These are phyloP conservation scores for Sporothrix luriei DNA, from an alignment of 2,329 filamentous ascomycete species.

Conservation along the genomic window DNA sequence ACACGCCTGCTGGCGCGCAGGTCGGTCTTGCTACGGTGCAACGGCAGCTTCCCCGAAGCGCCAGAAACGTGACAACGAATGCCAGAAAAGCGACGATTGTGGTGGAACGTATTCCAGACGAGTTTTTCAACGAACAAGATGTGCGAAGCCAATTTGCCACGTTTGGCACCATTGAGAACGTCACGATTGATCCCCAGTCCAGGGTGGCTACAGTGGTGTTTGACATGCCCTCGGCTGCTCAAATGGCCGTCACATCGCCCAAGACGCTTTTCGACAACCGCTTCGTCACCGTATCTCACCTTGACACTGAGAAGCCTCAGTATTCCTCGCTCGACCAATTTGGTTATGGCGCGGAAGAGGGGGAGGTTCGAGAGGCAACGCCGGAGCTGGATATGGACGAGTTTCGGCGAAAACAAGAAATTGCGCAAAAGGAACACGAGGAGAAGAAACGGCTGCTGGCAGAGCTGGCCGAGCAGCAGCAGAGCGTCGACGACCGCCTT, in stretches of 20 bases:
- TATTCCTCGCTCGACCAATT: too few species aligned
- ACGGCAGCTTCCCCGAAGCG: neutral
- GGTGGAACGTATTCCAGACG: conserved; percentile 75
- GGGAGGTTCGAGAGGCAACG: conserved; percentile 40
- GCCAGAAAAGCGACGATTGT: conserved; percentile 68
- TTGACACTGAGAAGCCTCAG: conserved; percentile 51
- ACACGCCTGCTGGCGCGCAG: conserved; percentile 43
- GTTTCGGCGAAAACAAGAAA: conserved; percentile 67
- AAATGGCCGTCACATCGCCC: conserved; percentile 72
- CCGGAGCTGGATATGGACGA: conserved; percentile 69
- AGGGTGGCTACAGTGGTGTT: conserved; percentile 71
- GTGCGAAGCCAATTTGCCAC: conserved; percentile 70
- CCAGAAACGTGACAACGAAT: conserved; percentile 60
- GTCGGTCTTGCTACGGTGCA: neutral
- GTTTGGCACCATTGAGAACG: conserved; percentile 67
- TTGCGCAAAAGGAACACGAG: conserved; percentile 69
- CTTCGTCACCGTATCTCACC: conserved; percentile 84
- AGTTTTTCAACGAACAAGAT: conserved; percentile 65
- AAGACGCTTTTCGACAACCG: conserved; percentile 83
- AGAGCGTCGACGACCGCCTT: conserved; percentile 64
- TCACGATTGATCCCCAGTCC: conserved; percentile 68
- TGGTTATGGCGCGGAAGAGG: conserved; percentile 30
- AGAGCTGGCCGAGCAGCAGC: conserved; percentile 63
- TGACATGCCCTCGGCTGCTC: conserved; percentile 65
- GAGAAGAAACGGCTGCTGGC: conserved; percentile 65